These are phyloP conservation scores for Ustilago cynodontis DNA, from an alignment of 1,284 basidiomycete species.

Conservation along the genomic window DNA sequence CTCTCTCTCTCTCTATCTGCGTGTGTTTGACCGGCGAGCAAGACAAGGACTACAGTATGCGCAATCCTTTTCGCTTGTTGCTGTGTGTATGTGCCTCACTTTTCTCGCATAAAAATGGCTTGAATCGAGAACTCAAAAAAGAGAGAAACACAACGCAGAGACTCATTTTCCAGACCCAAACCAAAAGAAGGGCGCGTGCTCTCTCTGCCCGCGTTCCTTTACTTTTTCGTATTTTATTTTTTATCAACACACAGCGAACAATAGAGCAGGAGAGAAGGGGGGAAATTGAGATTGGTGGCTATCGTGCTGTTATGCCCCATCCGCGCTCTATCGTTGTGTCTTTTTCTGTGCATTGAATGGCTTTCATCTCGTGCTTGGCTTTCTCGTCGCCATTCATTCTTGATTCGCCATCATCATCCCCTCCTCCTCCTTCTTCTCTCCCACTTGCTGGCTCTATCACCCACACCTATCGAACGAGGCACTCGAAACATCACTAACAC, in stretches of 20 bases:
- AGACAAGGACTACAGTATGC: not conserved
- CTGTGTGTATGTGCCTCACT: too few species aligned
- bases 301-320: not conserved
- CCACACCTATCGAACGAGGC: not conserved
- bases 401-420: not conserved
- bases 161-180: not conserved
- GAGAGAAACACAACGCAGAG: not conserved
- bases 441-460: not conserved
- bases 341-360: slow-evolving; percentile 1
- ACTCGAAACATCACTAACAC: not conserved
- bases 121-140: not conserved
- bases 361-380: not conserved
- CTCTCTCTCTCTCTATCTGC: not conserved
- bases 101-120: not conserved
- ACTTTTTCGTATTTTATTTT: not conserved
- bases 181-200: not conserved
- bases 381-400: slow-evolving; percentile 2
- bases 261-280: not conserved
- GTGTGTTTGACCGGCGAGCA: not conserved
- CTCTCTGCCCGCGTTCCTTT: too few species aligned
- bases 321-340: not conserved
- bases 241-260: not conserved
- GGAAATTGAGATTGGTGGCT: not conserved
- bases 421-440: not conserved
- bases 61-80: not conserved